phyloP scores from a whole-genome alignment of 257 asterid genomes.

The Osmanthus fragrans region DNA sequence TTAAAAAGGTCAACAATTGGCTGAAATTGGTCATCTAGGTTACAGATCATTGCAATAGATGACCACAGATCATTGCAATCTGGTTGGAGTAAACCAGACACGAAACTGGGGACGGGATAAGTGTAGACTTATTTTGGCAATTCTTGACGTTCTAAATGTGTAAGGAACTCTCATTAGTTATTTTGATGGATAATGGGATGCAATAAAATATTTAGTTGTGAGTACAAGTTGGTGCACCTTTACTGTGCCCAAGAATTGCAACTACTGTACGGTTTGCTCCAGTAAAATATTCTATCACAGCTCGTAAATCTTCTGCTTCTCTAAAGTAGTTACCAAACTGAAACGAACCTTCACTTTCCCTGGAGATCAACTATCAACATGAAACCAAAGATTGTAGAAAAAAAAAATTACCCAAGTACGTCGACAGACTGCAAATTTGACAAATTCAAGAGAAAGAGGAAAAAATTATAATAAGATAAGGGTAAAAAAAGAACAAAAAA shows the following conservation, averaged over 20 bases:
- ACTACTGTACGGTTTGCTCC: slow-evolving; percentile 46
- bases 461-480: background rate
- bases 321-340: slow-evolving; percentile 60
- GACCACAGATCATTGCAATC: background rate
- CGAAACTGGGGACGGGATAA: background rate
- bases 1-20: background rate
- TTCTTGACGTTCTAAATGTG: background rate
- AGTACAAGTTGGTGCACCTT: slow-evolving; percentile 45
- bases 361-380: slow-evolving; percentile 33
- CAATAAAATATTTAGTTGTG: background rate
- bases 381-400: background rate
- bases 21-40: background rate
- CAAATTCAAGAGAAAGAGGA: slow-evolving; percentile 5
- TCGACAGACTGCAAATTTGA: background rate
- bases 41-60: background rate
- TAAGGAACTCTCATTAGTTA: background rate
- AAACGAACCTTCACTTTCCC: slow-evolving; percentile 94
- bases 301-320: slow-evolving; percentile 75
- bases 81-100: background rate
- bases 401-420: background rate
- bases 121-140: background rate
- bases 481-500: background rate
- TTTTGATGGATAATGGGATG: background rate
- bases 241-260: slow-evolving; percentile 85
- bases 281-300: slow-evolving; percentile 68